These are phyloP conservation scores for Pyrenula aspistea DNA, from an alignment of 495 filamentous ascomycete genomes.

Conservation along the genomic window DNA sequence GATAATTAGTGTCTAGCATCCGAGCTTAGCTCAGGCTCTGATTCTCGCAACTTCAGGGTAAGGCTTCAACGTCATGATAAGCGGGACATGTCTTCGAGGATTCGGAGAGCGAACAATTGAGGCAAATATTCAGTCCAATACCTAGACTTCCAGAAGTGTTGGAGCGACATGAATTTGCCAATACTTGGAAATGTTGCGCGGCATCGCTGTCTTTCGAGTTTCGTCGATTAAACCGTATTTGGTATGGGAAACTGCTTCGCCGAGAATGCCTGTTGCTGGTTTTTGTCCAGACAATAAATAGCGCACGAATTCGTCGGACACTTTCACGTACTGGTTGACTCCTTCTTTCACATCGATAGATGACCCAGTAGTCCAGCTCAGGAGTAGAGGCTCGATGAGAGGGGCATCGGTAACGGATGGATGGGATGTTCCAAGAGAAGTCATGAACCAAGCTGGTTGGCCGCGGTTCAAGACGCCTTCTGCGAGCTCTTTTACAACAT, in stretches of 20 bases:
- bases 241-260: not conserved
- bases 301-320: slow-evolving; percentile 29
- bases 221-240: not conserved
- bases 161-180: not conserved
- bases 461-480: slow-evolving; percentile 20
- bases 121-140: too few species aligned
- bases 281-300: slow-evolving; percentile 10
- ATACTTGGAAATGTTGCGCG: not conserved
- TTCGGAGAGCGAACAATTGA: too few species aligned
- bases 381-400: slow-evolving; percentile 32
- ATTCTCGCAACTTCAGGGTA: too few species aligned
- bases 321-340: slow-evolving; percentile 29
- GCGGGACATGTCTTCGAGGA: too few species aligned
- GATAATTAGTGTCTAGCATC: too few species aligned
- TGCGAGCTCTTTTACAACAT: slow-evolving; percentile 32
- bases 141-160: too few species aligned
- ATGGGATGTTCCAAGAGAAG: slow-evolving; percentile 35
- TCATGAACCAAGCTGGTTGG: slow-evolving; percentile 38
- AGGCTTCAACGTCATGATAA: too few species aligned
- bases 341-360: slow-evolving; percentile 26
- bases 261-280: not conserved
- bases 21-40: too few species aligned
- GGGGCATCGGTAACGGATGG: slow-evolving; percentile 42
- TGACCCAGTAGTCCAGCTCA: slow-evolving; percentile 35
- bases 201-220: not conserved